Percentiles rank a stretch among this genome's conserved stretches.
Conservation (phyloP, 164 flowering plant species). For the Saururus chinensis region DNA sequence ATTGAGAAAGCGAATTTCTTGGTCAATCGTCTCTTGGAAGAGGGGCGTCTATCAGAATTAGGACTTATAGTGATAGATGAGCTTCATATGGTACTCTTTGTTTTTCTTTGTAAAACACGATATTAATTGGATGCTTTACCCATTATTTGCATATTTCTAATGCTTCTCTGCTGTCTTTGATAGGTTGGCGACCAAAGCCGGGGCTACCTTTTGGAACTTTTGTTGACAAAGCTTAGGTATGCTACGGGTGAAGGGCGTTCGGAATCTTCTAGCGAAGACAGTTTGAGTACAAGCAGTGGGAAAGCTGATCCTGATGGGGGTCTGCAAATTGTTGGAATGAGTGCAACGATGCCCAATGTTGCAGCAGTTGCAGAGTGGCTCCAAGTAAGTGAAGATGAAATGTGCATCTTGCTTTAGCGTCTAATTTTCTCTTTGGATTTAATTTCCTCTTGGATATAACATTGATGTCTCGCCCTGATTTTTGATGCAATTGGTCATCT, state of each 20-base stretch:
- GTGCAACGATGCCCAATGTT: conserved; percentile 99
- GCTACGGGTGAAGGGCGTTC: conserved; percentile 84
- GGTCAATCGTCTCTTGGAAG: conserved; percentile 83
- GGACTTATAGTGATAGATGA: conserved; percentile 97
- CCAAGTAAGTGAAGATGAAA: conserved; percentile 48
- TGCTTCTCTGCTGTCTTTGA: conserved; percentile 5
- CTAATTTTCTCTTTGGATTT: background rate
- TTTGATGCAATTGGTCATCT: background rate
- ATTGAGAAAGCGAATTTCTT: conserved; percentile 96
- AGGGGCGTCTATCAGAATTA: conserved; percentile 90
- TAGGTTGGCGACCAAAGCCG: conserved; percentile 93
- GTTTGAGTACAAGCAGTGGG: conserved; percentile 71
- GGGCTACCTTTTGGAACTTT: conserved; percentile 89
- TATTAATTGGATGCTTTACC: conserved; percentile 3
- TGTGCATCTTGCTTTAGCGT: background rate
- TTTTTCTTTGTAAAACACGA: background rate
- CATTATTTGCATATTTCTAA: background rate
- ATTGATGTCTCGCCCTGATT: background rate
- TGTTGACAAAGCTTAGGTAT: conserved; percentile 96
- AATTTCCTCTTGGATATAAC: too few relatives aligned
- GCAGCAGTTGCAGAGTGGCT: conserved; percentile 97
- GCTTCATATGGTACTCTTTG: conserved; percentile 72
- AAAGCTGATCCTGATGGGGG: conserved; percentile 66
- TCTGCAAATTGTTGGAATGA: conserved; percentile 97
- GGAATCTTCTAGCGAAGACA: conserved; percentile 70